Evolutionary conservation across 106 monocot species (phyloP), one percentile per base, ranked within the genome.

Genomic region (Posidonia australis): DNA sequence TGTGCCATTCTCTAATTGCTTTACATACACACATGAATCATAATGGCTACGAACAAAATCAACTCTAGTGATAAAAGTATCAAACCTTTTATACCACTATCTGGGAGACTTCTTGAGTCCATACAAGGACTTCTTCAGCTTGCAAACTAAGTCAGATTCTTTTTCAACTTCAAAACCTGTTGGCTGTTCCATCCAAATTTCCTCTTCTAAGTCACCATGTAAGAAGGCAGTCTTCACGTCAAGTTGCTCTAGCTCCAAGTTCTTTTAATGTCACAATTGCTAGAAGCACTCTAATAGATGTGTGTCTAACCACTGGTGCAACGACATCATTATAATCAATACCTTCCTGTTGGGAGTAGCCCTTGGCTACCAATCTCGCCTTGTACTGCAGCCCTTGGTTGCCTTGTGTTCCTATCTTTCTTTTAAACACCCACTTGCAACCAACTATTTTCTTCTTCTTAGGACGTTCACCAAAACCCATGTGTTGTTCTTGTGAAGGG

Each of bases 11-110:
- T 52, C 18, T 9, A n/a, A 5, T 20, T 52, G 22, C 0, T 52
- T 52, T 1, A 52, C 18, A 22, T 19, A 52, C 0, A 52, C 52
- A 52, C 52, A 52, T 9, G 20, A 52, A 10, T 52, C 22, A 10
- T 19, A 52, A n/a, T 10, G 13, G 9, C 52, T 52, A n/a, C 22
- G 9, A 52, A 9, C 9, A 52, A 52, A 52, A 20, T 17, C 52
- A 52, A 52, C 21, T 22, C 19, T 10, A 9, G 19, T 52, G 18
- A 52, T 52, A 10, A 20, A 22, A 22, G 52, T 20, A 52, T 52
- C 52, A 52, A 52, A 52, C 21, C 52, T 52, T 22, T 10, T 52
- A 52, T 52, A 52, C 52, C 52, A 52, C 7, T 52, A 21, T 52
- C 20, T 22, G 0, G 21, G 22, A 52, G 52, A 36, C 36, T 36